These are phyloP conservation scores for Babesia bigemina DNA, from an alignment of 169 alveolate genomes.

Conservation along the genomic window DNA sequence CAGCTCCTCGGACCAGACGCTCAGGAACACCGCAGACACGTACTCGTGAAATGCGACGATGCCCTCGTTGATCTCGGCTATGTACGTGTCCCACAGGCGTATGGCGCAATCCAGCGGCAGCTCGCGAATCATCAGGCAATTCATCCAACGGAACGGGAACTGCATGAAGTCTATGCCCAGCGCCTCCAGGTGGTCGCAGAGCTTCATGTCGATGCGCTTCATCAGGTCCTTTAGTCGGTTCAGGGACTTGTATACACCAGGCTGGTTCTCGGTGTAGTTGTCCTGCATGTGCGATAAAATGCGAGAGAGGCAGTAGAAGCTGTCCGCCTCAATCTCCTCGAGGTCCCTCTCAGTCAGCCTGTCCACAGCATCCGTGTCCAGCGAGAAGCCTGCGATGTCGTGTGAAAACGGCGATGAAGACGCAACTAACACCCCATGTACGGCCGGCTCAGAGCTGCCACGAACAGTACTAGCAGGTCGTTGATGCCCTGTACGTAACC, in stretches of 20 bases:
- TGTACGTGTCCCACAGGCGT: conserved; percentile 90
- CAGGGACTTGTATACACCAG: conserved; percentile 91
- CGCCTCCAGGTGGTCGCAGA: conserved; percentile 81
- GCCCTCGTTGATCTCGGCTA: conserved; percentile 85
- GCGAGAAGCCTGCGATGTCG: conserved; percentile 55
- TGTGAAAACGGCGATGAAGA: conserved; percentile 58
- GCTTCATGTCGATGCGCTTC: conserved; percentile 85
- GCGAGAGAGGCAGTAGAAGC: conserved; percentile 89
- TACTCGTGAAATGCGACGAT: conserved; percentile 87
- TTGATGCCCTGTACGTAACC: conserved; percentile 94
- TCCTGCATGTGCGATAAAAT: conserved; percentile 89
- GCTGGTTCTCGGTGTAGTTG: conserved; percentile 91
- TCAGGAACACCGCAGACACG: conserved; percentile 86
- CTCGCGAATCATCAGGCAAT: conserved; percentile 83
- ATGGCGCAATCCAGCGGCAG: conserved; percentile 76
- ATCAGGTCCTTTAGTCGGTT: conserved; percentile 87
- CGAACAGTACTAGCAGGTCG: conserved; percentile 77
- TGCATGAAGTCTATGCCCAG: conserved; percentile 85
- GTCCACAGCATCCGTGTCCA: conserved; percentile 70
- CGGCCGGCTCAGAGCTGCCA: conserved; percentile 72
- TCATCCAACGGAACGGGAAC: conserved; percentile 91
- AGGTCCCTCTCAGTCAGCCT: conserved; percentile 70
- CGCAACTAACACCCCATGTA: conserved; percentile 70
- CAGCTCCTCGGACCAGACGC: conserved; percentile 85
- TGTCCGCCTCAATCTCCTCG: conserved; percentile 87